Evolutionary conservation across 306 rosid species (phyloP).

Genomic region (Cucurbita argyrosperma): DNA sequence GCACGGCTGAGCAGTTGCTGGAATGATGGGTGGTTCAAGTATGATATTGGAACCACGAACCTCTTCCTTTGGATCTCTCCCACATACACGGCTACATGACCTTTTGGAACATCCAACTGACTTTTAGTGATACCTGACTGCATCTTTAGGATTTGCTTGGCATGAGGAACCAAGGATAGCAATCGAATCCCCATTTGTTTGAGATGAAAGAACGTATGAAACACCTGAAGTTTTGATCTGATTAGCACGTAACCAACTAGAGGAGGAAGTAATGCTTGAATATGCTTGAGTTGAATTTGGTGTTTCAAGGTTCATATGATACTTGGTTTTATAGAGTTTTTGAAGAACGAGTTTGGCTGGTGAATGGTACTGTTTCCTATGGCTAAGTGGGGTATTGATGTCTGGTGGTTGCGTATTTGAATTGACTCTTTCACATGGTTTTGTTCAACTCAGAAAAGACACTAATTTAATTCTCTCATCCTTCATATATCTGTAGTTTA

Average conservation of each 20-base stretch:
- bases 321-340: neutral
- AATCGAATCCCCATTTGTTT: neutral
- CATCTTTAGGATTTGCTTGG: constrained; percentile 2
- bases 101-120: neutral
- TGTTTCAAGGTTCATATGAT: neutral
- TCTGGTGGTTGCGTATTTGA: neutral
- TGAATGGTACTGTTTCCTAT: neutral
- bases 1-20: constrained; percentile 11
- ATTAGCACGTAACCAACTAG: neutral
- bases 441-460: neutral
- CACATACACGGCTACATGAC: neutral
- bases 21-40: constrained; percentile 9
- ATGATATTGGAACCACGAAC: constrained; percentile 11
- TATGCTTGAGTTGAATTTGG: neutral
- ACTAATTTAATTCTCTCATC: neutral
- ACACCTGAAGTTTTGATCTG: neutral
- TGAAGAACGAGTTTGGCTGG: neutral
- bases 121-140: neutral
- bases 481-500: neutral
- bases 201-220: neutral
- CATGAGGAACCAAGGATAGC: neutral
- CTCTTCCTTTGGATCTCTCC: constrained; percentile 5
- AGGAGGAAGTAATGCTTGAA: neutral
- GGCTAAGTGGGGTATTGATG: neutral
- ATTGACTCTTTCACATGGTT: neutral